These are phyloP conservation scores for Pittosporum tobira DNA, from an alignment of 129 eudicot genomes.

Conservation along the genomic window DNA sequence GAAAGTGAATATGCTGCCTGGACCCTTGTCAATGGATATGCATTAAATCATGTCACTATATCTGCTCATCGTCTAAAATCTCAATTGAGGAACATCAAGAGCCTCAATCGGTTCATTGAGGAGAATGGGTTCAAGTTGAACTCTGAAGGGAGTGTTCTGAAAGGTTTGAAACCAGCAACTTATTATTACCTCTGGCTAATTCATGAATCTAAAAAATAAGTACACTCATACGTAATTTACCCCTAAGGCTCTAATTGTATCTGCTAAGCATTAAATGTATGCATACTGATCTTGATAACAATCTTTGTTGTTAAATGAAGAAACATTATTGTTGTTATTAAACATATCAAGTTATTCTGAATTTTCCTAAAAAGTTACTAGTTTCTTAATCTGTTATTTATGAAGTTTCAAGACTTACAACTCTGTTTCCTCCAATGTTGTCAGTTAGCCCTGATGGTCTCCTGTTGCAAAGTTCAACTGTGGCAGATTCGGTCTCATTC, in stretches of 20 bases:
- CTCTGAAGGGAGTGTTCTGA: constrained; percentile 86
- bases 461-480: constrained; percentile 84
- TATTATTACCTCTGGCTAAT: not conserved
- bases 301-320: too few relatives aligned
- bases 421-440: constrained; percentile 6
- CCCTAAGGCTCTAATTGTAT: too few relatives aligned
- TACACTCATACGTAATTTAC: too few relatives aligned
- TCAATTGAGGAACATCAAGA: constrained; percentile 43
- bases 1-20: constrained; percentile 99
- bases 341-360: not conserved
- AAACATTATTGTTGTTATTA: not conserved
- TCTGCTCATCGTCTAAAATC: constrained; percentile 73
- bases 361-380: too few relatives aligned
- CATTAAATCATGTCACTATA: constrained; percentile 78
- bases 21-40: constrained; percentile 92
- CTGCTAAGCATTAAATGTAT: too few relatives aligned
- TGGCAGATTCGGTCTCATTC: constrained; percentile 70
- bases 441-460: constrained; percentile 98
- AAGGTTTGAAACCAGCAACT: constrained; percentile 43
- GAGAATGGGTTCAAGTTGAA: constrained; percentile 78
- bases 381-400: too few relatives aligned
- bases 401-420: too few relatives aligned
- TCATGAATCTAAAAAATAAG: too few relatives aligned
- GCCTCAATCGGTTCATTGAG: constrained; percentile 61
- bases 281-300: too few relatives aligned